Evolutionary conservation across 2,329 filamentous ascomycete genomes (phyloP).

Genomic region (Ceratocystis eucalypticola): DNA sequence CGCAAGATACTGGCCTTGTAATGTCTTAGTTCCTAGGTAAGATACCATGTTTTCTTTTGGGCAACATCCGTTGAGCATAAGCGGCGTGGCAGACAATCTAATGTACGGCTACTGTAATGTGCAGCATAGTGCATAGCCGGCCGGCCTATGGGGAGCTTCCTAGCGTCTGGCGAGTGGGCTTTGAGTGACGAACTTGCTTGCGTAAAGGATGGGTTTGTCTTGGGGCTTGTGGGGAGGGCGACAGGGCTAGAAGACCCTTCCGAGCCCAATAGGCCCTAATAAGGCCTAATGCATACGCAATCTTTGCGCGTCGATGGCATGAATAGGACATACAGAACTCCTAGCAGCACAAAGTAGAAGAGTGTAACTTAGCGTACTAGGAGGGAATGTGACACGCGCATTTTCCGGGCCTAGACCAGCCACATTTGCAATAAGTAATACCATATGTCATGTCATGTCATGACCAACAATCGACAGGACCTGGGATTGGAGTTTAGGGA

Average conservation of each 20-base stretch:
- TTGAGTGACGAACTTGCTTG: background rate
- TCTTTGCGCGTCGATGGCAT: background rate
- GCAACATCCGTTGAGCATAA: background rate
- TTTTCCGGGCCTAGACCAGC: background rate
- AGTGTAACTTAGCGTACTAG: background rate
- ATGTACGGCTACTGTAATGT: background rate
- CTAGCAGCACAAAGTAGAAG: background rate
- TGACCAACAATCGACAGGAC: too few species aligned
- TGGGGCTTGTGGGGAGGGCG: too few species aligned
- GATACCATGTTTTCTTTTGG: background rate
- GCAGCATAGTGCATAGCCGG: background rate
- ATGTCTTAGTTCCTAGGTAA: background rate
- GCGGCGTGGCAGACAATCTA: background rate
- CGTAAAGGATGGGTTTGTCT: background rate
- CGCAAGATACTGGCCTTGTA: background rate
- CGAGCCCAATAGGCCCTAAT: background rate
- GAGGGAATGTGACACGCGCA: background rate
- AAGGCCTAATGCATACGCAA: constrained; percentile 1
- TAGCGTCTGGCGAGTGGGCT: background rate
- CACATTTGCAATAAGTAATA: background rate
- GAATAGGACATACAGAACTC: background rate
- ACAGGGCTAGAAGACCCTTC: background rate
- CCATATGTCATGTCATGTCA: too few species aligned
- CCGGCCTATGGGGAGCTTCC: background rate
- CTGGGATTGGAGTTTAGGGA: too few species aligned